These are phyloP conservation scores for Talaromyces sp. DNA, from an alignment of 2,329 filamentous ascomycete genomes.

Conservation along the genomic window DNA sequence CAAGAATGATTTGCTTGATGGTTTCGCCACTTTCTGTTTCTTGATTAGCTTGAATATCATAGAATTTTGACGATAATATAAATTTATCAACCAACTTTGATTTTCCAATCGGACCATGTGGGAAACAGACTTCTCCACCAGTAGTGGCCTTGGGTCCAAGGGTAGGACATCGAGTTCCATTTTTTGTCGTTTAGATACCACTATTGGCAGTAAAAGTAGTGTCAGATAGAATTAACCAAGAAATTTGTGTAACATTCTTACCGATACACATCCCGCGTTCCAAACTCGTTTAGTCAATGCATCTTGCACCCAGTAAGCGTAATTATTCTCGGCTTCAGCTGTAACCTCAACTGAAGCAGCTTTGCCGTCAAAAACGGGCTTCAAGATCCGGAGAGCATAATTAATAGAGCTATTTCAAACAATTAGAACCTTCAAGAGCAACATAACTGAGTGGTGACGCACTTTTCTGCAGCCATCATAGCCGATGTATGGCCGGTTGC, in stretches of 20 bases:
- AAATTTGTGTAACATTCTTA: background rate
- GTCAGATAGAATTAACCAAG: background rate
- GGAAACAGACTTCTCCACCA: slow-evolving; percentile 24
- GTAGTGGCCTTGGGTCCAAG: slow-evolving; percentile 21
- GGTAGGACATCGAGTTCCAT: slow-evolving; percentile 23
- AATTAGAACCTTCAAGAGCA: background rate
- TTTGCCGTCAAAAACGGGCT: slow-evolving; percentile 44
- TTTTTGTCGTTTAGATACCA: slow-evolving; percentile 23
- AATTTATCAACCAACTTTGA: slow-evolving; percentile 9
- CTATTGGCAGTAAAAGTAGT: background rate
- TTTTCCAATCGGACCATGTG: slow-evolving; percentile 21
- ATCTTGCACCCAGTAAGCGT: slow-evolving; percentile 42
- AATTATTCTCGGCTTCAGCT: slow-evolving; percentile 39
- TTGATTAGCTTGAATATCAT: background rate
- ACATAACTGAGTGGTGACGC: background rate
- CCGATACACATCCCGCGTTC: slow-evolving; percentile 31
- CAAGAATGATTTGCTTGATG: background rate
- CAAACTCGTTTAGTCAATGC: slow-evolving; percentile 42
- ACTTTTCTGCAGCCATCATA: slow-evolving; percentile 55
- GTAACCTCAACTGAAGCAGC: slow-evolving; percentile 41
- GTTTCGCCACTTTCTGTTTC: background rate
- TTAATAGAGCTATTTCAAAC: slow-evolving; percentile 41
- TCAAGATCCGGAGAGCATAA: slow-evolving; percentile 54
- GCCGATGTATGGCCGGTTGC: slow-evolving; percentile 43
- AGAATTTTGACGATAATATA: background rate